These are phyloP conservation scores for Backusella luteola DNA, from an alignment of 192 early-diverging fungal genomes.

Conservation along the genomic window DNA sequence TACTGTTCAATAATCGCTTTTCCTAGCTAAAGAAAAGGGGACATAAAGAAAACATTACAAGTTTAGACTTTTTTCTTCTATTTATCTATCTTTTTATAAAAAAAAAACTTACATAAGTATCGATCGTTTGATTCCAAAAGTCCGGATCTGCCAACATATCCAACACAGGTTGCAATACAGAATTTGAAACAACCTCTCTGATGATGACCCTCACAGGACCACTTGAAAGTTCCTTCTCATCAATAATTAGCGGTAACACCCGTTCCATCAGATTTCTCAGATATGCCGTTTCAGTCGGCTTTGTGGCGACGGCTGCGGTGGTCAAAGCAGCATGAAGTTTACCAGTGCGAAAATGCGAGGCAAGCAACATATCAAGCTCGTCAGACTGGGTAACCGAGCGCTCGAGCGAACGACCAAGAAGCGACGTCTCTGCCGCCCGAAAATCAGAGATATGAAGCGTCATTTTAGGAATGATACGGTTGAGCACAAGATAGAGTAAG, in stretches of 20 bases:
- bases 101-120: constrained; percentile 50
- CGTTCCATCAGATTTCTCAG: constrained; percentile 60
- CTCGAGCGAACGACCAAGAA: constrained; percentile 45
- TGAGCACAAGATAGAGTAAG: constrained; percentile 56
- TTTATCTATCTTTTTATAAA: constrained; percentile 16
- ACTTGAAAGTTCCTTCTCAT: constrained; percentile 56
- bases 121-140: constrained; percentile 84
- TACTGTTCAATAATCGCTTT: constrained; percentile 55
- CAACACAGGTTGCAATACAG: constrained; percentile 68
- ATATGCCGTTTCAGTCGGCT: constrained; percentile 55
- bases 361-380: constrained; percentile 56
- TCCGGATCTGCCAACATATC: constrained; percentile 78
- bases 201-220: constrained; percentile 60
- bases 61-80: constrained; percentile 22
- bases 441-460: constrained; percentile 70
- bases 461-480: constrained; percentile 64
- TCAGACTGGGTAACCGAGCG: constrained; percentile 51
- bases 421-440: constrained; percentile 54
- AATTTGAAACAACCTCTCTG: constrained; percentile 71
- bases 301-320: constrained; percentile 38
- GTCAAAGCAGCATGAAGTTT: constrained; percentile 60
- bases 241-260: constrained; percentile 64
- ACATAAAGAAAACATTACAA: background rate
- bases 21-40: constrained; percentile 32
- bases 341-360: constrained; percentile 53